Base-by-base conservation (phyloP, 2,329 filamentous ascomycete genomes). In the Elsinoe fawcettii region DNA sequence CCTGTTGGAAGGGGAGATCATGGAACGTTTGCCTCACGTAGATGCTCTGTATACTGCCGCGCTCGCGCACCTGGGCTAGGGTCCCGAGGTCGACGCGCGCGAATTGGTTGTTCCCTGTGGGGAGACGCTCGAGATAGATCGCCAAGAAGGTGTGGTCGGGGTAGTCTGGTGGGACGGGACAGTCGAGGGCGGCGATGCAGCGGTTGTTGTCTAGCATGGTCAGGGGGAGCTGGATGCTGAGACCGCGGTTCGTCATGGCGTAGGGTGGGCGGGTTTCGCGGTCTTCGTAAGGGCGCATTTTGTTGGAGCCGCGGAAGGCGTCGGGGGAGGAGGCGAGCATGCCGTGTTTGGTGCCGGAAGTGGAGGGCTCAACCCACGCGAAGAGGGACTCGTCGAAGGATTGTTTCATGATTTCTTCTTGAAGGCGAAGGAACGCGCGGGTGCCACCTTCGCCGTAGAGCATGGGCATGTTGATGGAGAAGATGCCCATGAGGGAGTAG, bases 391-490 rank as follows among this genome's bases (percentile, higher is more conserved):
- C 54, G 39, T 62, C 61, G 20, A 39, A 43, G 16, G 41, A 47
- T 11, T 51, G 53, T 22, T 49, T 57, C 18, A 62, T 51, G 44
- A 62, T 61, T 39, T 62, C 60, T 46, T 59, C 51, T 37, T 61
- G 61, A 9, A 62, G 56, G 5, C 60, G 44, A 3, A 41, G 12
- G 49, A 62, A 62, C 8, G 61, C 61, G 44, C 41, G 34, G 9
- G 14, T 44, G 18, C 66, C 66, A 7, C 44, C 44, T 61, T 68
- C 68, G 5, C 68, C 68, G 56, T 71, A 70, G 1, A 67, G 51
- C 8, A 68, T 55, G 2, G 66, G 62, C 63, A 71, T 67, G 23
- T 64, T 58, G 1, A 70, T 59, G 43, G 60, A 61, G 51, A 68
- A 66, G 2, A 68, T 47, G 1, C 64, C 70, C 49, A 63, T 57